Evolutionary conservation across 805 yeast genomes (phyloP).

Genomic region (Monosporozyma solicola): DNA sequence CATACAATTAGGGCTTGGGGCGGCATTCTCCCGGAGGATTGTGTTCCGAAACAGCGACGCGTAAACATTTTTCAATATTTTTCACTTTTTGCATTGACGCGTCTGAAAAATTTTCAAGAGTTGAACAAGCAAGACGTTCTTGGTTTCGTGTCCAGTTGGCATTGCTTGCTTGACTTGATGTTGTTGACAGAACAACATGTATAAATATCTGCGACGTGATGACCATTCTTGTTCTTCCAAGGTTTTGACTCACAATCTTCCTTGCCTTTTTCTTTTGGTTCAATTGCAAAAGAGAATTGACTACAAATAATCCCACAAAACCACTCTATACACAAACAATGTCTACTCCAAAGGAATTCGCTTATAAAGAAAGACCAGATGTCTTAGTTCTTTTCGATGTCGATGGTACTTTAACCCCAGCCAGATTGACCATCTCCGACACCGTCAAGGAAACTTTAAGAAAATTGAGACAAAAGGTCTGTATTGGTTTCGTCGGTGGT

Average conservation of each 20-base stretch:
- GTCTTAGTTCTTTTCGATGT: slow-evolving; percentile 92
- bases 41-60: neutral
- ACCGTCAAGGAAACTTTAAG: slow-evolving; percentile 67
- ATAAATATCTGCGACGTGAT: neutral
- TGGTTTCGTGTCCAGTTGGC: neutral
- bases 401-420: slow-evolving; percentile 97
- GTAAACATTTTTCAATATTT: neutral
- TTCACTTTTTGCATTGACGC: neutral
- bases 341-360: slow-evolving; percentile 40
- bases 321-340: slow-evolving; percentile 10
- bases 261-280: neutral
- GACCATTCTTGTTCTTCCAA: neutral
- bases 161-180: neutral
- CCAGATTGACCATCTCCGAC: slow-evolving; percentile 68
- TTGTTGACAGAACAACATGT: neutral
- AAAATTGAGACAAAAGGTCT: slow-evolving; percentile 82
- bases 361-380: slow-evolving; percentile 73
- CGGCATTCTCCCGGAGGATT: neutral
- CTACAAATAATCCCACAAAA: neutral
- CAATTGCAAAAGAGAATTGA: slow-evolving; percentile 1
- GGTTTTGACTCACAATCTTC: neutral
- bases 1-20: neutral
- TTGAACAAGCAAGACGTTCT: too few relatives aligned
- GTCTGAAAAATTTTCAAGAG: slow-evolving; percentile 1
- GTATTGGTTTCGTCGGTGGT: slow-evolving; percentile 97